Evolutionary conservation across 805 yeast genomes (phyloP).

Genomic region (Metschnikowia kofuensis): DNA sequence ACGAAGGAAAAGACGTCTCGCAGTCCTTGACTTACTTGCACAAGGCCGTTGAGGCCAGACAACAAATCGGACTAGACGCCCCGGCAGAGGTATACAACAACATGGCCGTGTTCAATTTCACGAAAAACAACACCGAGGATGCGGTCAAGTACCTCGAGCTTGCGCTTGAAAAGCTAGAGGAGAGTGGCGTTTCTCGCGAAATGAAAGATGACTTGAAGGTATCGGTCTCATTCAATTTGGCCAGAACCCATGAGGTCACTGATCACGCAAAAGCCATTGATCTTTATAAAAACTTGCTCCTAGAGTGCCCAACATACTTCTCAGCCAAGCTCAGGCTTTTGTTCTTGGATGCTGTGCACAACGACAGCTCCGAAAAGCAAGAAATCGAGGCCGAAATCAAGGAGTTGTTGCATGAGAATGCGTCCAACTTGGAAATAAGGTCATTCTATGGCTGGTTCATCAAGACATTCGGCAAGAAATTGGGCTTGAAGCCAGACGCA

Average conservation of each 20-base stretch:
- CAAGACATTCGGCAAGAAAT: conserved; percentile 52
- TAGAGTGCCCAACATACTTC: conserved; percentile 63
- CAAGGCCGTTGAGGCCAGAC: conserved; percentile 54
- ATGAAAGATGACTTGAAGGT: conserved; percentile 29
- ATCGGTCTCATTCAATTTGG: conserved; percentile 59
- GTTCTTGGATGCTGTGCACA: conserved; percentile 54
- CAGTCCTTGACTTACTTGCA: conserved; percentile 64
- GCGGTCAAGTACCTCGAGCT: conserved; percentile 55
- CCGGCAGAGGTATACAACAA: conserved; percentile 71
- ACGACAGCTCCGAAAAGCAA: conserved; percentile 32
- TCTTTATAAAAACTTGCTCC: conserved; percentile 56
- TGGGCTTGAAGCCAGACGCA: conserved; percentile 47
- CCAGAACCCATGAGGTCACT: conserved; percentile 64
- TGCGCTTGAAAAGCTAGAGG: conserved; percentile 41
- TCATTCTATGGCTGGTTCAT: conserved; percentile 92
- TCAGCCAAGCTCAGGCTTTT: conserved; percentile 73
- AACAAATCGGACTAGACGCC: conserved; percentile 41
- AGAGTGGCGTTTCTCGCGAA: conserved; percentile 38
- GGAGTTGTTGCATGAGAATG: conserved; percentile 49
- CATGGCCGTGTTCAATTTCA: conserved; percentile 77
- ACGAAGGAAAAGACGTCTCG: conserved; percentile 64
- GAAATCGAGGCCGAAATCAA: conserved; percentile 54
- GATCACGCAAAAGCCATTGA: conserved; percentile 33
- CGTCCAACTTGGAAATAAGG: conserved; percentile 74
- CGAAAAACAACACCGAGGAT: conserved; percentile 55